Conservation (phyloP, 2,329 filamentous ascomycete species). For the Dactylellina sp. region DNA sequence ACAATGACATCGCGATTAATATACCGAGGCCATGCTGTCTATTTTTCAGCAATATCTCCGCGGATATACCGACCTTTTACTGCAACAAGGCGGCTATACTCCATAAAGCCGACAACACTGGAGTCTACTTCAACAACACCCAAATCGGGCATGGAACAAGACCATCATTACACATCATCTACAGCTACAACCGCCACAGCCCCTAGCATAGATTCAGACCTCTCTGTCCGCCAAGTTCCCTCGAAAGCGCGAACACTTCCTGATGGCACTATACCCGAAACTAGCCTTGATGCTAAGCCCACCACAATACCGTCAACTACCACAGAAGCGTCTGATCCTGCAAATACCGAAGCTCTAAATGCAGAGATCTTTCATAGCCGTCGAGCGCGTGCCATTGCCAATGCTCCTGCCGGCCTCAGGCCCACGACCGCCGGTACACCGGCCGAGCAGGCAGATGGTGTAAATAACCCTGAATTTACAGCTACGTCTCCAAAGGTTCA, state of each 20-base stretch:
- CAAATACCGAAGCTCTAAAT: slow-evolving; percentile 69
- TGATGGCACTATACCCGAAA: slow-evolving; percentile 67
- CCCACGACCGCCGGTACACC: slow-evolving; percentile 59
- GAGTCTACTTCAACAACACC: slow-evolving; percentile 48
- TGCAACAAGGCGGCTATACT: slow-evolving; percentile 26
- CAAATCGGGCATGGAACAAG: slow-evolving; percentile 66
- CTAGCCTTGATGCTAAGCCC: slow-evolving; percentile 7
- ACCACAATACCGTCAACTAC: slow-evolving; percentile 52
- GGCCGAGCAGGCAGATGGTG: slow-evolving; percentile 60
- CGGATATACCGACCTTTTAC: background rate
- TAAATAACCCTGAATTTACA: slow-evolving; percentile 54
- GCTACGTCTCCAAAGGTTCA: slow-evolving; percentile 48
- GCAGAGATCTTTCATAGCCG: slow-evolving; percentile 73
- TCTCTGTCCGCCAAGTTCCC: slow-evolving; percentile 67
- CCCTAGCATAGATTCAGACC: slow-evolving; percentile 63
- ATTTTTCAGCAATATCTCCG: slow-evolving; percentile 4
- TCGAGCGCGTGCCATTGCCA: slow-evolving; percentile 62
- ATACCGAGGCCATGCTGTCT: slow-evolving; percentile 7
- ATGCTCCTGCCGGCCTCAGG: slow-evolving; percentile 3
- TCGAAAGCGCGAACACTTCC: slow-evolving; percentile 65
- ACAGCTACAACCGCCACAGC: slow-evolving; percentile 64
- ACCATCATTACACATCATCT: slow-evolving; percentile 67
- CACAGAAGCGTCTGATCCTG: slow-evolving; percentile 59
- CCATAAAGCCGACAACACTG: slow-evolving; percentile 45
- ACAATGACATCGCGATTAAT: slow-evolving; percentile 30